Evolutionary conservation across 1,284 basidiomycete species (phyloP), one percentile per base, ranked within the genome.

Genomic region (Blastosporella zonata): DNA sequence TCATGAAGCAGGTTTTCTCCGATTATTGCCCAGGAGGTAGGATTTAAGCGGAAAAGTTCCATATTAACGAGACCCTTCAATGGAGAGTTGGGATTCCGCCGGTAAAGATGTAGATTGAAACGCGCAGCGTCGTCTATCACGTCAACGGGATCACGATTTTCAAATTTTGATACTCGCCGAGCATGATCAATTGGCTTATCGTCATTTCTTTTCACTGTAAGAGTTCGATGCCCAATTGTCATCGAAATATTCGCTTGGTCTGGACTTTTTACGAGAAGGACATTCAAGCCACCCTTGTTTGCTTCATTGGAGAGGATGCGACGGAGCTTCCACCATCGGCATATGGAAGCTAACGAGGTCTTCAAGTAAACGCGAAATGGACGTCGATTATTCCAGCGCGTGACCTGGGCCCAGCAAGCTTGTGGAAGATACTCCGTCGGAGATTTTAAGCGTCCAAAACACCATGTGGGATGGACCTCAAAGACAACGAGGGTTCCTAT

Each of bases 381-480:
- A 13, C 64, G 66, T 27, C 67, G 68, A 55, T 75, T 74, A 56
- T 81, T 81, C 78, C 79, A 81, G 10, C 69, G 71, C 29, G 58
- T 60, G 43, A 84, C 69, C 37, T 72, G 73, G 34, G 79, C 83
- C 78, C 81, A 85, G 23, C 74, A 77, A 46, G 62, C 63, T 48
- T 56, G 66, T 21, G 65, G 70, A 38, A 69, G 53, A 21, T 59
- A 53, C 54, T 45, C 34, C 2, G 25, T 41, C 20, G 46, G 68
- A 3, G 47, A 56, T 62, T 67, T 76, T 28, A 71, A 61, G 49
- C 70, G 68, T 25, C 75, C 78, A 43, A 77, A 66, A 49, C 74
- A 82, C 77, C 76, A 83, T 1, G 81, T 80, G 2, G 80, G 67
- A 45, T 78, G 69, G 2, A 82, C 74, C 49, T 78, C 74, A 31